Evolutionary conservation across 1,284 basidiomycete genomes (phyloP).

Genomic region (Sporisorium reilianum): DNA sequence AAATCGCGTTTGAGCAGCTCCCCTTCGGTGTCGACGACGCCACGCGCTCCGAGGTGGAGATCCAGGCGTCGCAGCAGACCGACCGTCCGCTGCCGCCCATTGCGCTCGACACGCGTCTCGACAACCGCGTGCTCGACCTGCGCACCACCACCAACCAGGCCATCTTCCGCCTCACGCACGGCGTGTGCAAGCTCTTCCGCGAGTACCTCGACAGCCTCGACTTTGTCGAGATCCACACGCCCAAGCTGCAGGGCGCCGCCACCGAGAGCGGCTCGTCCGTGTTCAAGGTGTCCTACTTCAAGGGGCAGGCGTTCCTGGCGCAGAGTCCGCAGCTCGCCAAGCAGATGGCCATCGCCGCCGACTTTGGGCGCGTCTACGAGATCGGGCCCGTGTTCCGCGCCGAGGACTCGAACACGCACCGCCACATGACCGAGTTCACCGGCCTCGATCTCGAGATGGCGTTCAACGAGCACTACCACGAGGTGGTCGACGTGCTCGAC

Average conservation of each 20-base stretch:
- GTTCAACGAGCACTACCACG: slow-evolving; percentile 98
- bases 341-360: slow-evolving; percentile 99
- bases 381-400: slow-evolving; percentile 94
- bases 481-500: slow-evolving; percentile 70
- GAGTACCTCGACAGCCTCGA: slow-evolving; percentile 81
- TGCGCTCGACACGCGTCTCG: slow-evolving; percentile 83
- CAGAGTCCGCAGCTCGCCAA: slow-evolving; percentile 98
- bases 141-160: slow-evolving; percentile 96
- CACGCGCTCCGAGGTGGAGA: slow-evolving; percentile 82
- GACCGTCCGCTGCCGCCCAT: slow-evolving; percentile 66
- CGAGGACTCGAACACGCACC: slow-evolving; percentile 97
- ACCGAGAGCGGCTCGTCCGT: slow-evolving; percentile 97
- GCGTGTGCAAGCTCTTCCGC: slow-evolving; percentile 88
- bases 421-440: slow-evolving; percentile 98
- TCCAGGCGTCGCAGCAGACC: slow-evolving; percentile 72
- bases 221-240: slow-evolving; percentile 95
- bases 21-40: slow-evolving; percentile 97
- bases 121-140: slow-evolving; percentile 94
- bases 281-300: slow-evolving; percentile 98
- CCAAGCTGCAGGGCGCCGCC: slow-evolving; percentile 95
- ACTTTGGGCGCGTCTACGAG: slow-evolving; percentile 98
- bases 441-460: slow-evolving; percentile 99
- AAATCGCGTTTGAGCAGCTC: slow-evolving; percentile 75
- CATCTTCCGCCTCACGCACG: slow-evolving; percentile 91
- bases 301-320: slow-evolving; percentile 92